A percentile compares a stretch with the other conserved stretches of the same genome.
phyloP scores from a whole-genome alignment of 768 basidiomycete species.

The Amanita subjunquillea region DNA sequence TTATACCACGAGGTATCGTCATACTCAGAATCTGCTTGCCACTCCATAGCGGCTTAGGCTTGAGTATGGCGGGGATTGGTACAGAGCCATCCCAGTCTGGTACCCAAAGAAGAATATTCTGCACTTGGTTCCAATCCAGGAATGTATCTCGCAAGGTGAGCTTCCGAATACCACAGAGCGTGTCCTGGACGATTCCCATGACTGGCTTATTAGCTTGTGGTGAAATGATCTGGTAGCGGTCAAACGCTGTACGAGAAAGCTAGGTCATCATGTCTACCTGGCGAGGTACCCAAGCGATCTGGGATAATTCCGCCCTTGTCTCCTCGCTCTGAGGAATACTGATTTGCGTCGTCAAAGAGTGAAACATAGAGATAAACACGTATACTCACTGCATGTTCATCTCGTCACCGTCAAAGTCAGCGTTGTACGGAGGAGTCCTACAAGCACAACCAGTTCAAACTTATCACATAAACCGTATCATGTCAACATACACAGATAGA shows the following conservation, averaged over 20 bases:
- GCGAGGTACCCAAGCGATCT: conserved; percentile 97
- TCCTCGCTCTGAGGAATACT: conserved; percentile 98
- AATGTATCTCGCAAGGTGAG: conserved; percentile 94
- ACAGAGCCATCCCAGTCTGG: conserved; percentile 95
- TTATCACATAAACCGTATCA: conserved; percentile 12
- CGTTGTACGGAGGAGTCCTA: conserved; percentile 95
- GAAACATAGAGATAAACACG: background rate
- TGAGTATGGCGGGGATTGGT: conserved; percentile 89
- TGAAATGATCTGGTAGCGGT: conserved; percentile 73
- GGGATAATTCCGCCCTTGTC: conserved; percentile 93
- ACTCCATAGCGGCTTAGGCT: conserved; percentile 95
- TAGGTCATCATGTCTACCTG: conserved; percentile 43
- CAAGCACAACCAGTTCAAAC: conserved; percentile 15
- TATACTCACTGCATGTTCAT: conserved; percentile 99
- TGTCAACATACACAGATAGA: conserved; percentile 79
- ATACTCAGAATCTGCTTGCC: conserved; percentile 94
- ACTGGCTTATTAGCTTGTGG: conserved; percentile 99
- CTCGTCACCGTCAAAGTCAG: conserved; percentile 99
- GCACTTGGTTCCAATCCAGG: conserved; percentile 91
- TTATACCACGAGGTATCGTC: conserved; percentile 91
- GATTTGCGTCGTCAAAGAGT: conserved; percentile 6
- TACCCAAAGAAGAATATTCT: conserved; percentile 97
- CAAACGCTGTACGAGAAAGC: background rate
- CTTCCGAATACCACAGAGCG: conserved; percentile 94
- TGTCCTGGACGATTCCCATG: conserved; percentile 99